Conservation (phyloP, 768 basidiomycete genomes). For the Kwoniella europaea region DNA sequence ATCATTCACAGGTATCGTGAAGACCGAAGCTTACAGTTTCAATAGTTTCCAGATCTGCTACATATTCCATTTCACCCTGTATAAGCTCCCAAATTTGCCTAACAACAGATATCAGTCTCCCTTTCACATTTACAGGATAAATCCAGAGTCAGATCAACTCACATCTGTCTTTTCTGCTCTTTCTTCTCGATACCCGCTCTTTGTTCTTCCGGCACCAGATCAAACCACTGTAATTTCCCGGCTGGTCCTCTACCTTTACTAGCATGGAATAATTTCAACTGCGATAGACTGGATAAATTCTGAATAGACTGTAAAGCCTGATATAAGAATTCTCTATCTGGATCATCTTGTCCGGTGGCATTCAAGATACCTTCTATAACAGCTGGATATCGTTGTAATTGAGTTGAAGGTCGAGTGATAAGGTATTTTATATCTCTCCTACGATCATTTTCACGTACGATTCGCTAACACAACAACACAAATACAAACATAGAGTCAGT, state of each 20-base stretch:
- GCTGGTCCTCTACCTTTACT: constrained; percentile 82
- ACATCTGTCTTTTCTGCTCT: constrained; percentile 85
- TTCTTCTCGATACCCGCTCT: constrained; percentile 69
- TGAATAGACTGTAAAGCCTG: constrained; percentile 84
- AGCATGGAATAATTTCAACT: constrained; percentile 85
- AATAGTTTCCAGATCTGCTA: constrained; percentile 86
- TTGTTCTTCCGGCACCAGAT: constrained; percentile 74
- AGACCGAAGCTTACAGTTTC: constrained; percentile 65
- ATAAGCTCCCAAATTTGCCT: constrained; percentile 94
- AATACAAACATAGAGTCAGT: neutral
- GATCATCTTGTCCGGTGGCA: constrained; percentile 78
- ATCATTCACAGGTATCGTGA: too few species aligned
- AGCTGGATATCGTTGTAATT: constrained; percentile 81
- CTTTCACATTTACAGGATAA: neutral
- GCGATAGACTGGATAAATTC: constrained; percentile 77
- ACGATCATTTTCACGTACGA: constrained; percentile 65
- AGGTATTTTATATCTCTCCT: constrained; percentile 77
- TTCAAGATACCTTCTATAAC: constrained; percentile 82
- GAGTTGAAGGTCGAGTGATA: constrained; percentile 77
- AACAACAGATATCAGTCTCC: neutral
- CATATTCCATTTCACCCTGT: constrained; percentile 93
- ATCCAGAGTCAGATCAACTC: constrained; percentile 54
- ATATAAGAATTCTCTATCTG: constrained; percentile 79
- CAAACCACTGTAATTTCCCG: constrained; percentile 87
- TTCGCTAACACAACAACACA: constrained; percentile 59